These are phyloP conservation scores for Zelonia costaricensis DNA, from an alignment of 208 protist genomes.

Conservation along the genomic window DNA sequence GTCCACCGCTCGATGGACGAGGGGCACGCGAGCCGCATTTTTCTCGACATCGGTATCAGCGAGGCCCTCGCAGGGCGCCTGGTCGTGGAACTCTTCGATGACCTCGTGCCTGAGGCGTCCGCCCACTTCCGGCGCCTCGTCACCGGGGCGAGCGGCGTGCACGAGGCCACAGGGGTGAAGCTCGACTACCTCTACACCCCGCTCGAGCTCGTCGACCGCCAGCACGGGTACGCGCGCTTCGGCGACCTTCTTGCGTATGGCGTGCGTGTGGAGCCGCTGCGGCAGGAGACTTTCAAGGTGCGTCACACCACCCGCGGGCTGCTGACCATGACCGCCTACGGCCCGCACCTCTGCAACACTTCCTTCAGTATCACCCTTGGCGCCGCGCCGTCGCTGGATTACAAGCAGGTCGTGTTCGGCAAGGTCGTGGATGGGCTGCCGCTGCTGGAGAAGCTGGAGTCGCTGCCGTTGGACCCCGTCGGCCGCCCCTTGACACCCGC, in stretches of 20 bases:
- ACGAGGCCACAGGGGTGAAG: conserved; percentile 51
- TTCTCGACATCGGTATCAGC: conserved; percentile 83
- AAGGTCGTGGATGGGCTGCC: conserved; percentile 79
- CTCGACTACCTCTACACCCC: conserved; percentile 78
- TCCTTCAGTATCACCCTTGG: conserved; percentile 80
- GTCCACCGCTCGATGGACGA: conserved; percentile 80
- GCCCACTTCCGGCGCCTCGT: conserved; percentile 88
- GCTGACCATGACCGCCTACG: conserved; percentile 88
- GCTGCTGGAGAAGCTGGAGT: conserved; percentile 75
- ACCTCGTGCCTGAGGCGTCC: conserved; percentile 84
- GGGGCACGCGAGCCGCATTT: conserved; percentile 65
- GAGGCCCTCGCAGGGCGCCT: conserved; percentile 76
- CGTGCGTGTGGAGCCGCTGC: conserved; percentile 33
- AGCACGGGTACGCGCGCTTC: conserved; percentile 31
- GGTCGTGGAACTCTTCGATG: conserved; percentile 89
- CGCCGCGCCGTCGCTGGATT: conserved; percentile 74
- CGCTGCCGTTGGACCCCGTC: conserved; percentile 58
- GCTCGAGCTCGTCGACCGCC: conserved; percentile 58
- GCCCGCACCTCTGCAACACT: conserved; percentile 69
- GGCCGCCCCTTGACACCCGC: conserved; percentile 53
- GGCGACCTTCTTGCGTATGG: conserved; percentile 59
- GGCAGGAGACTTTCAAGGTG: conserved; percentile 91
- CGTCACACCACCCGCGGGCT: conserved; percentile 83
- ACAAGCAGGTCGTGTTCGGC: conserved; percentile 96
- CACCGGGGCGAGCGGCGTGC: conserved; percentile 70